phyloP scores from a whole-genome alignment of 2,329 filamentous ascomycete genomes.

The Fusarium foetens region DNA sequence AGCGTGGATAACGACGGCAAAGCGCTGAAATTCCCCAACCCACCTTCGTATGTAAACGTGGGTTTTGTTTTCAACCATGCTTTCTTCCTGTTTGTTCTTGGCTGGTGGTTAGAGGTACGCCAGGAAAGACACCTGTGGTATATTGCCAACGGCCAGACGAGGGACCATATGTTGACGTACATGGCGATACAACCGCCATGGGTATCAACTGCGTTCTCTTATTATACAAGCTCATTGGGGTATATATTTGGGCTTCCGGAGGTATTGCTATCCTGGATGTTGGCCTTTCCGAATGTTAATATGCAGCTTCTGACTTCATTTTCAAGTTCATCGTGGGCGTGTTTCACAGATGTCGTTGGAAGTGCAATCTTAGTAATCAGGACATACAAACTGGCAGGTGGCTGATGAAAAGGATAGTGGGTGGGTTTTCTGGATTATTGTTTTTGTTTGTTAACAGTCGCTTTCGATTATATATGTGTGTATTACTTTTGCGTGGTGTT shows the following conservation, averaged over 20 bases:
- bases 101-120: constrained; percentile 28
- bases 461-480: background rate
- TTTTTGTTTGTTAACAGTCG: background rate
- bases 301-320: background rate
- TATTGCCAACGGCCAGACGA: constrained; percentile 46
- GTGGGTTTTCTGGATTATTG: background rate
- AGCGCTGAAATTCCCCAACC: background rate
- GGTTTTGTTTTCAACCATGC: constrained; percentile 1
- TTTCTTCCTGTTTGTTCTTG: constrained; percentile 21
- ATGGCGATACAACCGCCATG: constrained; percentile 3
- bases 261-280: background rate
- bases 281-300: background rate
- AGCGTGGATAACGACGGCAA: background rate
- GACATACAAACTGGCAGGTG: background rate
- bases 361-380: background rate
- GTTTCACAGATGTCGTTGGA: background rate
- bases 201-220: background rate
- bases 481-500: background rate
- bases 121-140: constrained; percentile 46
- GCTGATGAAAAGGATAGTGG: background rate
- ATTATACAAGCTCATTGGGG: background rate
- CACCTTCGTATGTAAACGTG: too few relatives aligned
- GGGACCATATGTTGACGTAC: constrained; percentile 42
- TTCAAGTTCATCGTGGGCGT: background rate
- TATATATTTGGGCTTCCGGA: background rate